phyloP scores from a whole-genome alignment of 2,329 filamentous ascomycete species.

The Paecilomyces niveus region DNA sequence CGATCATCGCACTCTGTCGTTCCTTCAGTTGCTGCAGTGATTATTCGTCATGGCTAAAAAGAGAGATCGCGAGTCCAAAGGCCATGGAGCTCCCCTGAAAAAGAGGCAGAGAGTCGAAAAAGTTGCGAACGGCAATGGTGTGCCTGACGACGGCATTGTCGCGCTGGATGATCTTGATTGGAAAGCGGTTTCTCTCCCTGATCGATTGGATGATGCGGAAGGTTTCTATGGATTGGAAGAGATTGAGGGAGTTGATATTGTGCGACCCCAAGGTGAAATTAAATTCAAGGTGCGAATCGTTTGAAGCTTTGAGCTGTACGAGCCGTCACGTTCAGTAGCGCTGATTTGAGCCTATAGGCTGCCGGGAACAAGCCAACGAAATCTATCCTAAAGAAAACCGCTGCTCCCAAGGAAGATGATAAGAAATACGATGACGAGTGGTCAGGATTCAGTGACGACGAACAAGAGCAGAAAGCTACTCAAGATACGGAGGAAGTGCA shows the following conservation, averaged over 20 bases:
- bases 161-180: conserved; percentile 50
- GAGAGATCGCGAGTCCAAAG: conserved; percentile 25
- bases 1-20: not conserved
- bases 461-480: conserved; percentile 15
- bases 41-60: conserved; percentile 28
- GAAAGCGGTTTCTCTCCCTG: conserved; percentile 61
- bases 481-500: conserved; percentile 14
- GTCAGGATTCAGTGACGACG: conserved; percentile 56
- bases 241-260: conserved; percentile 82
- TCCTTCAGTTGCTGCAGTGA: not conserved
- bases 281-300: conserved; percentile 33
- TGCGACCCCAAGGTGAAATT: conserved; percentile 50
- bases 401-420: conserved; percentile 9
- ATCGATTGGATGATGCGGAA: conserved; percentile 79
- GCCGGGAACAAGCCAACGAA: conserved; percentile 26
- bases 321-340: not conserved
- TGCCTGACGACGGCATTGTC: conserved; percentile 18
- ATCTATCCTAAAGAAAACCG: conserved; percentile 21
- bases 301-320: not conserved
- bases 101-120: conserved; percentile 27
- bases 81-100: conserved; percentile 18
- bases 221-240: conserved; percentile 91
- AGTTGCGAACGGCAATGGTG: conserved; percentile 8
- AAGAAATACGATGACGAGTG: conserved; percentile 51
- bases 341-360: conserved; percentile 16